These are phyloP conservation scores for Amoebophrya sp. DNA, from an alignment of 169 alveolate genomes.

Conservation along the genomic window DNA sequence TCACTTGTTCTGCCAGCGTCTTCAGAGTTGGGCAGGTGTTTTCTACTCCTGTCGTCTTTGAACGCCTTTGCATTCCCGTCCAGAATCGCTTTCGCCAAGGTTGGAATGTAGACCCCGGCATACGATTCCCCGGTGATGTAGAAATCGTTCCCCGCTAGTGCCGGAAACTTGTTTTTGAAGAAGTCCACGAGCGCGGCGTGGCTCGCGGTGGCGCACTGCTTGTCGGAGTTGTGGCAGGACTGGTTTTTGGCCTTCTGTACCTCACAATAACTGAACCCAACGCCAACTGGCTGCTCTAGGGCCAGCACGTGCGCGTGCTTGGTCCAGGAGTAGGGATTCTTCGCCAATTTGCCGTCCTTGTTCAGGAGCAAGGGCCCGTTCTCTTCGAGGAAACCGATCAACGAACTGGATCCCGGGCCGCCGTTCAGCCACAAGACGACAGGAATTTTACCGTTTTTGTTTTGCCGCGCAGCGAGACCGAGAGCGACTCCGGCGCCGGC, in stretches of 20 bases:
- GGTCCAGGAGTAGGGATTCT: background rate
- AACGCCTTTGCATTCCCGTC: background rate
- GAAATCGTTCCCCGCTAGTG: background rate
- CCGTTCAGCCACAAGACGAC: conserved; percentile 70
- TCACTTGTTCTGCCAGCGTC: too few species aligned
- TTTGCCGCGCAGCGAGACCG: too few species aligned
- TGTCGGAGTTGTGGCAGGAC: background rate
- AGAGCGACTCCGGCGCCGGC: too few species aligned
- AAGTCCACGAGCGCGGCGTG: background rate
- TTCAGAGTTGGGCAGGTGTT: too few species aligned
- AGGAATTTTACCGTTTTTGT: conserved; percentile 45
- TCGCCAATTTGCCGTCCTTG: background rate
- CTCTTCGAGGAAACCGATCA: conserved; percentile 60
- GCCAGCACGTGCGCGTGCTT: background rate
- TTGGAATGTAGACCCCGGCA: background rate
- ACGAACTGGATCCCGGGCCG: conserved; percentile 75
- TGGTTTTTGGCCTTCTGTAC: background rate
- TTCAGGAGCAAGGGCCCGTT: conserved; percentile 62
- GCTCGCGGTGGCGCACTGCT: background rate
- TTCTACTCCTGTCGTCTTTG: too few species aligned
- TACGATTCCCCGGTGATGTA: background rate
- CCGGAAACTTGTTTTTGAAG: background rate
- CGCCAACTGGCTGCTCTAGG: background rate
- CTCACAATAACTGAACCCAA: background rate
- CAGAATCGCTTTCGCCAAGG: background rate